Evolutionary conservation across 176 grass and related monocot species (phyloP), one percentile per base, ranked within the genome.

Genomic region (Otatea glauca): DNA sequence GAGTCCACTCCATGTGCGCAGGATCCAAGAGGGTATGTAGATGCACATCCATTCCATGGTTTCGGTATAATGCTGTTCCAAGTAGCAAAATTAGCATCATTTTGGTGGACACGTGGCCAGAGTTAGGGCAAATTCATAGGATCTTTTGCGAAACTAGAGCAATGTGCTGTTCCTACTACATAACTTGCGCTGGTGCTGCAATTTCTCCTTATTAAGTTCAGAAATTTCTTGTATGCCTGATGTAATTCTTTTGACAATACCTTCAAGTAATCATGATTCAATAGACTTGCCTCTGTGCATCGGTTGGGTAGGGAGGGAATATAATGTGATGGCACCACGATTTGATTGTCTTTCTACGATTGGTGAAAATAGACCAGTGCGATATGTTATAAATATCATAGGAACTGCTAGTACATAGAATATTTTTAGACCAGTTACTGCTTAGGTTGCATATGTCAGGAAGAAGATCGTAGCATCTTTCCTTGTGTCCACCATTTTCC

Each of bases 21-120:
- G 13, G 72, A 80, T 65, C 54, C 18, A 56, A 21, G 18, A 9
- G 54, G 76, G 90, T 92, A 20, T 6, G 53, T 53, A 53, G 15
- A 53, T 55, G 18, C 53, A 55, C 50, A 18, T 17, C 15, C 50
- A 53, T 17, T 45, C 44, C 44, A 45, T 45, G 44, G 44, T 2
- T 9, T 45, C 10, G 11, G 20, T 61, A 21, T 68, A 9, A 41
- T 2, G 35, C 65, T 38, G 65, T 20, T 38, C 8, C 65, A 68
- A 68, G 17, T 69, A 42, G 9, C 38, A 41, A 23, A 5, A 42
- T 18, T 68, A 12, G 7, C 16, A 21, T 39, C 18, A 12, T 39
- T 42, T 42, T 69, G 8, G 37, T 58, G 55, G 55, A n/a, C 55
- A 9, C 6, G 21, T 58, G 55, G 20, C 7, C 20, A 58, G 20